Evolutionary conservation across 345 rosid species (phyloP).

Genomic region (Triadica sebifera): DNA sequence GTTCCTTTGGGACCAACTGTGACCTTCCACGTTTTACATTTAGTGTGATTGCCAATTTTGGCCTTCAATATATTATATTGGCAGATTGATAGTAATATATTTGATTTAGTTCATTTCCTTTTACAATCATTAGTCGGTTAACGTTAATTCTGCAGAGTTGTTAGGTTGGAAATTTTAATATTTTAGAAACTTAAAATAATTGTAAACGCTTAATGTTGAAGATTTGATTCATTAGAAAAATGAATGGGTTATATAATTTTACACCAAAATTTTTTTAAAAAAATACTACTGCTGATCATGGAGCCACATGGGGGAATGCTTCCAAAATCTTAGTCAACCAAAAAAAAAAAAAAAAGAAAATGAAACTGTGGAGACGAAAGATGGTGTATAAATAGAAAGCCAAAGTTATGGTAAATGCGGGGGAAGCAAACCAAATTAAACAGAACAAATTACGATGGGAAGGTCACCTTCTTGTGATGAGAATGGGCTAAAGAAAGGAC

Average conservation of each 20-base stretch:
- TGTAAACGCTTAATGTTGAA: not conserved
- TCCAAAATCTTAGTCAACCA: constrained; percentile 24
- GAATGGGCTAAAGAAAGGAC: constrained; percentile 90
- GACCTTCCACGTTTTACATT: constrained; percentile 27
- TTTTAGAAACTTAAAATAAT: not conserved
- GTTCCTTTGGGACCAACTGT: constrained; percentile 25
- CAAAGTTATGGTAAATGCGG: constrained; percentile 15
- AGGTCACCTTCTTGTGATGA: constrained; percentile 87
- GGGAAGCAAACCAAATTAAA: constrained; percentile 5
- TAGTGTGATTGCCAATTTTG: not conserved
- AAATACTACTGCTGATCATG: too few relatives aligned
- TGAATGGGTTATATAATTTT: not conserved
- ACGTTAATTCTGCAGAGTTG: not conserved
- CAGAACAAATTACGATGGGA: constrained; percentile 46
- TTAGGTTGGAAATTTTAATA: constrained; percentile 2
- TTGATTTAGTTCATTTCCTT: not conserved
- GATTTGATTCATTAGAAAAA: not conserved
- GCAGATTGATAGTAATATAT: too few relatives aligned
- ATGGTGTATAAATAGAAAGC: constrained; percentile 33
- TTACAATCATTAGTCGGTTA: not conserved
- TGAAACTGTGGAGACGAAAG: constrained; percentile 14
- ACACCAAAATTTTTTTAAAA: not conserved
- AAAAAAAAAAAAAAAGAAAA: constrained; percentile 12
- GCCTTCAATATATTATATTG: not conserved
- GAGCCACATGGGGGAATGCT: constrained; percentile 5